Base-by-base conservation (phyloP, 345 rosid genomes). In the Tarenaya hassleriana region DNA sequence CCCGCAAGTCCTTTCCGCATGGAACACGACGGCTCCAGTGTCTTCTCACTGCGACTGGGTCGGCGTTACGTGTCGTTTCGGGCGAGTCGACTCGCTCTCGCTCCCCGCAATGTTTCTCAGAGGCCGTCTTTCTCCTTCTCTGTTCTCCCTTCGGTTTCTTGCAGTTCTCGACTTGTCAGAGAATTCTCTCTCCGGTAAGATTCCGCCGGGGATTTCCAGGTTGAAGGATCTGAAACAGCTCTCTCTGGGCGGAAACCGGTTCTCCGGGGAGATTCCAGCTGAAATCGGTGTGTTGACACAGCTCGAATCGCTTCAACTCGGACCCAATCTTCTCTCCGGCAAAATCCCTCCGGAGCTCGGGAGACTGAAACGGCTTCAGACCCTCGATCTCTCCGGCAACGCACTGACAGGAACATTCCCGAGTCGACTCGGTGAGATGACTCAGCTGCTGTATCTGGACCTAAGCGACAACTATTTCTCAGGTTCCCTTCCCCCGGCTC, bases 341-440 rank as follows among this genome's bases (percentile, higher is more conserved):
- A 61, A 61, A 31, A 72, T 89, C 17, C 94, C 94, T 3, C 55
- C 77, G 1, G 76, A 64, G 66, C 45, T 90, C 3, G 79, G 88
- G 15, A 42, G 17, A 8, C 43, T 86, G n/a, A 50, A 34, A 10
- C 56, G 40, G 7, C 91, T 82, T 9, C 72, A 63, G 40, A 77
- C 75, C 1, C 78, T 91, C 0, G 95, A 75, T 62, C 76, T 91
- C 58, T 91, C 92, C 4, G 37, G 66, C 34, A 91, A 82, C 27
- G 69, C 61, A 0, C 71, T 91, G 29, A 49, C 68, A 0, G 98
- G 95, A 12, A 2, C 35, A 4, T 27, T 86, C 0, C 87, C 92
- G 60, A 48, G 45, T 60, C 63, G 56, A 54, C 74, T 84, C 42
- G 69, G 79, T 1, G 63, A 73, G 59, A 56, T 82, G 57, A 65